Conservation (phyloP, 2,329 filamentous ascomycete species). For the Lachnellula cervina region DNA sequence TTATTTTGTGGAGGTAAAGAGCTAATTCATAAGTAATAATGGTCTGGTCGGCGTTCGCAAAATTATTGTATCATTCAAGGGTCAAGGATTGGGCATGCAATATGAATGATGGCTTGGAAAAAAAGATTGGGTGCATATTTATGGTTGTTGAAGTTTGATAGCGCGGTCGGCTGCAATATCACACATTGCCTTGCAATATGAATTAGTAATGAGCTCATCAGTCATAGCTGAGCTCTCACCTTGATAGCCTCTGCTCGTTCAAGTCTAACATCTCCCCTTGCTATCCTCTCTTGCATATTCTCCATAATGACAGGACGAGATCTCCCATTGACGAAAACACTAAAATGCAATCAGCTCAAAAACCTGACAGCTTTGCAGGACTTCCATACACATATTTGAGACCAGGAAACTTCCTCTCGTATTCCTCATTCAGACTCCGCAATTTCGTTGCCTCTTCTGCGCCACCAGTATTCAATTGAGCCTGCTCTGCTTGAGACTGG, state of each 20-base stretch:
- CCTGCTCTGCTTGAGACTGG: slow-evolving; percentile 77
- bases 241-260: slow-evolving; percentile 72
- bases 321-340: slow-evolving; percentile 83
- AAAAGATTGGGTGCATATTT: slow-evolving; percentile 7
- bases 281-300: slow-evolving; percentile 74
- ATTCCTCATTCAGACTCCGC: slow-evolving; percentile 64
- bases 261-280: slow-evolving; percentile 55
- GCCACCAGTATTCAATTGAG: slow-evolving; percentile 58
- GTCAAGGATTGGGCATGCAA: slow-evolving; percentile 2
- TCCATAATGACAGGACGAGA: slow-evolving; percentile 69
- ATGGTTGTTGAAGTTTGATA: slow-evolving; percentile 22
- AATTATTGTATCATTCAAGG: slow-evolving; percentile 11
- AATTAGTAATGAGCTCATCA: slow-evolving; percentile 14
- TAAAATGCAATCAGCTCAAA: slow-evolving; percentile 29
- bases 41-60: slow-evolving; percentile 6
- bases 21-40: slow-evolving; percentile 25
- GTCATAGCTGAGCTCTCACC: slow-evolving; percentile 40
- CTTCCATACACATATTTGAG: slow-evolving; percentile 66
- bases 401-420: slow-evolving; percentile 76
- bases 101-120: slow-evolving; percentile 7
- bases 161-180: slow-evolving; percentile 82
- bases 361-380: not conserved
- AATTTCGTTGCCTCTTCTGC: slow-evolving; percentile 54
- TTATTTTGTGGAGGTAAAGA: slow-evolving; percentile 21
- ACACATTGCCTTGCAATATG: slow-evolving; percentile 63